These are phyloP conservation scores for Fusarium sublunatum DNA, from an alignment of 2,329 filamentous ascomycete genomes.

Conservation along the genomic window DNA sequence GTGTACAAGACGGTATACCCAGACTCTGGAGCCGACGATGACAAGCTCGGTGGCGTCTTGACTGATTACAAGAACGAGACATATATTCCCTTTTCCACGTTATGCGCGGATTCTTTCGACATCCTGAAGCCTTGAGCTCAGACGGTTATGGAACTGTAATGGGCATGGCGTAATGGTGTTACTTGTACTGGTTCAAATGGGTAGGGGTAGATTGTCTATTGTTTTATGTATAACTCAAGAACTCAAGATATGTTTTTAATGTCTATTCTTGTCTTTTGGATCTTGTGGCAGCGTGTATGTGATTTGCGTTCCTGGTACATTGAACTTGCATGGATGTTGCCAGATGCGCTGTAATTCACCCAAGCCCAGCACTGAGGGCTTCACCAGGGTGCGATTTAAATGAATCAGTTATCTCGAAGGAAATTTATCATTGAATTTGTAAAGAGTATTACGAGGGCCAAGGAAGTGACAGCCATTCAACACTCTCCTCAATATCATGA, in stretches of 20 bases:
- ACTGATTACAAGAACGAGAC: slow-evolving; percentile 35
- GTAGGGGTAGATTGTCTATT: not conserved
- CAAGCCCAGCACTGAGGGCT: no score
- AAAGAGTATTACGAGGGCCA: no score
- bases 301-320: no score
- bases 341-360: no score
- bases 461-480: no score
- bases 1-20: slow-evolving; percentile 32
- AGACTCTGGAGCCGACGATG: not conserved
- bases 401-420: no score
- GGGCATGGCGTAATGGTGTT: slow-evolving; percentile 16
- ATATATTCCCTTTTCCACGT: slow-evolving; percentile 22
- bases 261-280: not conserved
- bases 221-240: not conserved
- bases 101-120: slow-evolving; percentile 16
- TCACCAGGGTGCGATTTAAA: no score
- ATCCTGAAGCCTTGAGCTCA: slow-evolving; percentile 12
- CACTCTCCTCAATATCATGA: no score
- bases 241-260: not conserved
- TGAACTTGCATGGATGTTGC: no score
- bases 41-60: slow-evolving; percentile 35
- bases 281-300: no score
- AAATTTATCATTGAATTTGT: no score
- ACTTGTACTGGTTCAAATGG: slow-evolving; percentile 3
- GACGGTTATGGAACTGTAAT: slow-evolving; percentile 1